Evolutionary conservation across 1,139 yeast species (phyloP), one percentile per base, ranked within the genome.

Genomic region (Magnusiomyces tetraspermus): DNA sequence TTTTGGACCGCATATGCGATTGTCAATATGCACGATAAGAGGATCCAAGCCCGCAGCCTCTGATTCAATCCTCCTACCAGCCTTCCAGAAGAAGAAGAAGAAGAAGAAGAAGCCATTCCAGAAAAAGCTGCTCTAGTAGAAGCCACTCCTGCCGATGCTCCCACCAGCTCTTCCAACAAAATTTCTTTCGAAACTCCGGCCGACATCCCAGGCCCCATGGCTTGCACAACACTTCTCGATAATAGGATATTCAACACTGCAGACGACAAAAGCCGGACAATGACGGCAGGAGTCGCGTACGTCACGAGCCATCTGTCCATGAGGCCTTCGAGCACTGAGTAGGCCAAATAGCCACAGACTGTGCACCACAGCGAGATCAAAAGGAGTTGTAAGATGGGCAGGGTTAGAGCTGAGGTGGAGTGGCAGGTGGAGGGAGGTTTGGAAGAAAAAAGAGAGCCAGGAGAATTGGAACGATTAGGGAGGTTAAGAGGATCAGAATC

Each of bases 251-350:
- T 75, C 13, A 89, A 75, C 45, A 89, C 73, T 2, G 92, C 83
- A 80, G 88, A 82, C 8, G 95, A 82, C 50, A 89, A 72, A 74
- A 89, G 86, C 51, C 97, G 74, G 23, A 90, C 77, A 38, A 89
- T 85, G 0, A 96, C 95, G 0, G 96, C 97, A 1, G 85, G 76
- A 0, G 90, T 83, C 58, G 88, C 85, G 66, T 90, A 90, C 19
- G 86, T 87, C 41, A 90, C 94, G 41, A 90, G 86, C 76, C 97
- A 92, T 47, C 98, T 74, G 24, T 88, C 85, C 83, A 90, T 86
- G 41, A 92, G 72, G 0, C 96, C 95, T 64, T 90, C 97, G 42
- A 90, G 73, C 3, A 88, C 89, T 1, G 90, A 80, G 67, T 83
- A 89, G 13, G 95, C 82, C 55, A 92, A 72, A 63, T 88, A 88